A percentile compares a stretch with the other conserved stretches of the same genome.
phyloP scores from a whole-genome alignment of 345 rosid genomes.

The Citrus reticulata region DNA sequence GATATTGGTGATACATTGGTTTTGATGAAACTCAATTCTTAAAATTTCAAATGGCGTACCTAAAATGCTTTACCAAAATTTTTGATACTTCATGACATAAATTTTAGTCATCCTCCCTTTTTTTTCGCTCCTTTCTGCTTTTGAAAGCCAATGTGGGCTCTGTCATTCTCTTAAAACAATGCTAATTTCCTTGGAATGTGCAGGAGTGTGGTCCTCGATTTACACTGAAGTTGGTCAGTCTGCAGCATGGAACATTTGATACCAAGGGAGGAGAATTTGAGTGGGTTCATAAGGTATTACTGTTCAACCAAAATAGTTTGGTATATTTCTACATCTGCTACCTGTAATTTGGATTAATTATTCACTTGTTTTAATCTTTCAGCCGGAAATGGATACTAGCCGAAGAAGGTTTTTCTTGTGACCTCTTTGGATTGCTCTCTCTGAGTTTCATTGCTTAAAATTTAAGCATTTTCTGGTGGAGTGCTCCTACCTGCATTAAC shows the following conservation, averaged over 20 bases:
- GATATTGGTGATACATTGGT: neutral
- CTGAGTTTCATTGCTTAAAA: neutral
- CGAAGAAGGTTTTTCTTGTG: conserved; percentile 91
- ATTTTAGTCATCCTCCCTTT: neutral
- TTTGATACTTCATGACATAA: neutral
- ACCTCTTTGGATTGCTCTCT: conserved; percentile 5
- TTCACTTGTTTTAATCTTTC: conserved; percentile 8
- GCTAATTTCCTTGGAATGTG: conserved; percentile 5
- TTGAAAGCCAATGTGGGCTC: neutral
- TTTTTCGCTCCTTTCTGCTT: neutral
- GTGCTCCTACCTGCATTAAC: conserved; percentile 1
- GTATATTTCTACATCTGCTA: neutral
- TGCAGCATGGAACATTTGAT: conserved; percentile 93
- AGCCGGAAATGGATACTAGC: conserved; percentile 98
- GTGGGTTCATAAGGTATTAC: conserved; percentile 90
- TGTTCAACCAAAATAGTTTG: conserved; percentile 3
- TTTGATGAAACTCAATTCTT: neutral
- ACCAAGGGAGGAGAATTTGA: conserved; percentile 82
- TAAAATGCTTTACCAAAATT: neutral
- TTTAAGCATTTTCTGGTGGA: neutral
- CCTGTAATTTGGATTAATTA: neutral
- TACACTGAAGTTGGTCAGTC: conserved; percentile 67
- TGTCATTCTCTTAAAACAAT: neutral
- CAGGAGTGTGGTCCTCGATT: conserved; percentile 95
- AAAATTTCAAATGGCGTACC: neutral